Evolutionary conservation across 805 yeast species (phyloP).

Genomic region (Spathaspora boniae): DNA sequence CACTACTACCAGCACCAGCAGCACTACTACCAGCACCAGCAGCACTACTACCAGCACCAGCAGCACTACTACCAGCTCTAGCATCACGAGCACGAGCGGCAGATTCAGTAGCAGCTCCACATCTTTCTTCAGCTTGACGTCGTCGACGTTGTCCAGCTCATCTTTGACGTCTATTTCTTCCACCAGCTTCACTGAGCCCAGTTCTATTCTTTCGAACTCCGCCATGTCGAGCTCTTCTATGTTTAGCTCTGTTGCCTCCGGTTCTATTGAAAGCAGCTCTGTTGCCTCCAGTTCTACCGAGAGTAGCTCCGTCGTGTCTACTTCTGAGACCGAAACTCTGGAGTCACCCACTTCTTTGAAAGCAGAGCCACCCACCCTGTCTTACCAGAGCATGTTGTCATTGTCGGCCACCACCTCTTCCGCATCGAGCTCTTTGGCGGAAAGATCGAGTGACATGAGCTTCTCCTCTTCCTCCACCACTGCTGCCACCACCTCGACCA

Average conservation of each 20-base stretch:
- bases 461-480: constrained; percentile 4
- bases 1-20: constrained; percentile 7
- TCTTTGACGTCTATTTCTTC: too few species aligned
- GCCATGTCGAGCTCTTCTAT: constrained; percentile 4
- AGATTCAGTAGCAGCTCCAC: too few species aligned
- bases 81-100: constrained; percentile 6
- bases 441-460: too few species aligned
- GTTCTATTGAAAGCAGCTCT: constrained; percentile 3
- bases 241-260: constrained; percentile 3
- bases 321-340: too few species aligned
- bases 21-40: constrained; percentile 7
- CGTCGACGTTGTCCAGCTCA: too few species aligned
- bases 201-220: constrained; percentile 3
- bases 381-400: too few species aligned
- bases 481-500: constrained; percentile 4
- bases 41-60: constrained; percentile 6
- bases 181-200: too few species aligned
- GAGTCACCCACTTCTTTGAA: too few species aligned
- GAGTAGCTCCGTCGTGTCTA: constrained; percentile 1
- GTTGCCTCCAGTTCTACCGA: constrained; percentile 5
- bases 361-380: too few species aligned
- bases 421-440: too few species aligned
- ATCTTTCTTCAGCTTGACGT: too few species aligned
- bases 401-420: too few species aligned
- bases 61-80: constrained; percentile 6